Conservation (phyloP, 108 stramenopile genomes). For the Pseudonitzschia multiseries region DNA sequence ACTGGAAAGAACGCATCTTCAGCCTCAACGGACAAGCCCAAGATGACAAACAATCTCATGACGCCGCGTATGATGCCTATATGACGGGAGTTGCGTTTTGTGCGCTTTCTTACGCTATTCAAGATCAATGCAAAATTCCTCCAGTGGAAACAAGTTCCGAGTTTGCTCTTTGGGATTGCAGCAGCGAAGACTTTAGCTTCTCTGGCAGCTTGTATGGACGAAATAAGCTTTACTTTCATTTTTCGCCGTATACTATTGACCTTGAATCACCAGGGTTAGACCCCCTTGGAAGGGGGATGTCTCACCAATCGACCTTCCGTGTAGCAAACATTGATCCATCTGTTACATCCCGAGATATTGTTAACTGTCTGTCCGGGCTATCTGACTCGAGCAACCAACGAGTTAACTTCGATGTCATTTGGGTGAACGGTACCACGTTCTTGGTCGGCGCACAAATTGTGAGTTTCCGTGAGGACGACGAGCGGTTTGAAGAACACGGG, state of each 20-base stretch:
- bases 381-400: slow-evolving; percentile 41
- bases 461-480: slow-evolving; percentile 7
- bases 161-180: slow-evolving; percentile 34
- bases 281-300: slow-evolving; percentile 60
- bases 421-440: slow-evolving; percentile 75
- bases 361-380: slow-evolving; percentile 43
- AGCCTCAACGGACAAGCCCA: slow-evolving; percentile 35
- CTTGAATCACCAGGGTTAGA: slow-evolving; percentile 57
- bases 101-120: slow-evolving; percentile 21
- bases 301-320: slow-evolving; percentile 50
- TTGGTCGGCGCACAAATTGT: slow-evolving; percentile 51
- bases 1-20: slow-evolving; percentile 53
- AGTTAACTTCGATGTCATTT: slow-evolving; percentile 75
- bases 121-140: slow-evolving; percentile 15
- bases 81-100: slow-evolving; percentile 62
- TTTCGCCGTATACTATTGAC: slow-evolving; percentile 76
- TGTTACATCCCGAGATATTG: slow-evolving; percentile 69
- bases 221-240: slow-evolving; percentile 63
- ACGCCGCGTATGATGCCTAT: slow-evolving; percentile 78
- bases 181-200: slow-evolving; percentile 30
- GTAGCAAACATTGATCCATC: slow-evolving; percentile 61
- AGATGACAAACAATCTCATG: slow-evolving; percentile 45
- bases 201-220: slow-evolving; percentile 45
- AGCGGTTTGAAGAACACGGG: slow-evolving; percentile 37
- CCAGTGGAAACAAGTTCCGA: neutral